These are phyloP conservation scores for Penicillium simplicissimum DNA, from an alignment of 495 filamentous ascomycete species.

Conservation along the genomic window DNA sequence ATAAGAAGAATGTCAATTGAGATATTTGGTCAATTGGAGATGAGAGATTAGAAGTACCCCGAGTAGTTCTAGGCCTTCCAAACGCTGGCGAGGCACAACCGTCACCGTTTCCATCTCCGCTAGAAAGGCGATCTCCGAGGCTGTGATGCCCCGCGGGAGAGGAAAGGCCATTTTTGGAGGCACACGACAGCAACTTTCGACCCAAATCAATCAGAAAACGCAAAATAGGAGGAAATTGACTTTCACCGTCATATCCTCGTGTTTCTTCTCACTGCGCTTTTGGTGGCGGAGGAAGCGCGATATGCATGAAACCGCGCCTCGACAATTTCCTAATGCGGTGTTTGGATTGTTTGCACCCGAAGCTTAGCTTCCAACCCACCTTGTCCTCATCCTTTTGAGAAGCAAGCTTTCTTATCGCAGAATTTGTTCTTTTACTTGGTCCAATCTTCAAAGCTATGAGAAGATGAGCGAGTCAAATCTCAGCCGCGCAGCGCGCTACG, in stretches of 20 bases:
- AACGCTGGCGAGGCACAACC: conserved; percentile 84
- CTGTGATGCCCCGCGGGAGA: conserved; percentile 78
- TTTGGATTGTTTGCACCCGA: conserved; percentile 40
- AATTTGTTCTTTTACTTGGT: neutral
- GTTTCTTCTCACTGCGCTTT: neutral
- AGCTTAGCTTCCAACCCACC: conserved; percentile 12
- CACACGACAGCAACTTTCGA: conserved; percentile 2
- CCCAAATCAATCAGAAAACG: neutral
- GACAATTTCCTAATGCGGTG: conserved; percentile 23
- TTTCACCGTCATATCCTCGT: conserved; percentile 11
- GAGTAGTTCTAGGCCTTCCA: conserved; percentile 82
- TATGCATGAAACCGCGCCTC: conserved; percentile 15
- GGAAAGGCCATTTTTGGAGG: conserved; percentile 71
- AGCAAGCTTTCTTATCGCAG: neutral
- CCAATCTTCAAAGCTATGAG: conserved; percentile 16
- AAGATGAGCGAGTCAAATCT: conserved; percentile 46
- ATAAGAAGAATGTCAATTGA: conserved; percentile 16
- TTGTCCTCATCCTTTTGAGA: conserved; percentile 1
- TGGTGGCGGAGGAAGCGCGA: conserved; percentile 4
- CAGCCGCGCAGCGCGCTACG: conserved; percentile 44
- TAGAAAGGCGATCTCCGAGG: conserved; percentile 88
- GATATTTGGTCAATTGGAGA: neutral
- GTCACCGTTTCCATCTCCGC: conserved; percentile 97
- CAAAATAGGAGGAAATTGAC: neutral
- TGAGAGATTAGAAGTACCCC: conserved; percentile 60